phyloP scores from a whole-genome alignment of 306 rosid species.

The Casuarina cunninghamiana region DNA sequence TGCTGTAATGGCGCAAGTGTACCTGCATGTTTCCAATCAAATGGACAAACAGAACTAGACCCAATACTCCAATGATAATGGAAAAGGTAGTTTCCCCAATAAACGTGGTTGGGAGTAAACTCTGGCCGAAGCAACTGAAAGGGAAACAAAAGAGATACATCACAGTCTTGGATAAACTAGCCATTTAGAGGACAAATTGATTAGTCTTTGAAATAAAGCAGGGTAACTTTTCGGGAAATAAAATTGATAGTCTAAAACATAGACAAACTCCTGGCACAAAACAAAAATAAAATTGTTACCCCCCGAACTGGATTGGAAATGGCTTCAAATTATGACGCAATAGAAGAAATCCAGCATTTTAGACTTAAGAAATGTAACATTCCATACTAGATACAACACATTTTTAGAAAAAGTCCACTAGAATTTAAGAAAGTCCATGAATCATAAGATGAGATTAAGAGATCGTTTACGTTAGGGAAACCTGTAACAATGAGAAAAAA shows the following conservation, averaged over 20 bases:
- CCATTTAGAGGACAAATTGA: background rate
- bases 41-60: slow-evolving; percentile 46
- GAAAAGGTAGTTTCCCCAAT: slow-evolving; percentile 82
- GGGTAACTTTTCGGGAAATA: background rate
- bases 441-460: background rate
- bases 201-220: slow-evolving; percentile 2
- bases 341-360: too few relatives aligned
- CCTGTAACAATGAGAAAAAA: background rate
- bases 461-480: background rate
- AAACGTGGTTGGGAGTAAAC: slow-evolving; percentile 59
- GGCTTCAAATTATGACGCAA: too few relatives aligned
- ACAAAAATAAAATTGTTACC: too few relatives aligned
- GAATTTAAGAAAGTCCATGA: too few relatives aligned
- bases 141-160: slow-evolving; percentile 19
- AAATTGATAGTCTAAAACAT: background rate
- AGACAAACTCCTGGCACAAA: background rate
- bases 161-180: slow-evolving; percentile 4
- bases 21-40: slow-evolving; percentile 88
- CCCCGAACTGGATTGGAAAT: too few relatives aligned
- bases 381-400: too few relatives aligned
- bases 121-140: slow-evolving; percentile 80
- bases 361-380: background rate
- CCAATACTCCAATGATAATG: slow-evolving; percentile 69
- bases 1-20: background rate
- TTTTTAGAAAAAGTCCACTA: too few relatives aligned